A percentile compares a stretch with the other conserved stretches of the same genome.
These are phyloP conservation scores for Coelastrella sp. DNA, from an alignment of 139 green algal genomes.

Conservation along the genomic window DNA sequence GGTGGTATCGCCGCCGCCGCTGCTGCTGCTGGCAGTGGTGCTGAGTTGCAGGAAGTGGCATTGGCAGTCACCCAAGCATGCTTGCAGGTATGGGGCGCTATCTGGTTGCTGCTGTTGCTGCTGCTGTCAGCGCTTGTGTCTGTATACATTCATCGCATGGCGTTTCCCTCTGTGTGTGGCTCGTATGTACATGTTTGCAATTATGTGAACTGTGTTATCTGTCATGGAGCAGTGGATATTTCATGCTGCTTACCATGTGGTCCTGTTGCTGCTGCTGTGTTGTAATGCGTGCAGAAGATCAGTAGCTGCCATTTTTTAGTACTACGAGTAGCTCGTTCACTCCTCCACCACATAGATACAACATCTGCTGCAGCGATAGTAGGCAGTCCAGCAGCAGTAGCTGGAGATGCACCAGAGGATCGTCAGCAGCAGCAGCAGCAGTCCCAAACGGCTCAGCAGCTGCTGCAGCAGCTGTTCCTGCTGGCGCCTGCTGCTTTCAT, in stretches of 20 bases:
- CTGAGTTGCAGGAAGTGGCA: neutral
- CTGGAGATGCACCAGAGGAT: neutral
- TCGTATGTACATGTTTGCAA: no score
- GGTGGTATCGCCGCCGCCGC: neutral
- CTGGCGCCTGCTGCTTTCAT: conserved; percentile 22
- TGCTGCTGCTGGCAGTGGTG: neutral
- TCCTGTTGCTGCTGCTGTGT: neutral
- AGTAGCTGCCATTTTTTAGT: conserved; percentile 2
- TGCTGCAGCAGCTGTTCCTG: conserved; percentile 39
- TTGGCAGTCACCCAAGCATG: neutral
- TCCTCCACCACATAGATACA: conserved; percentile 4
- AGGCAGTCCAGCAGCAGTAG: neutral
- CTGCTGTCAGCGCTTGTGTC: no score
- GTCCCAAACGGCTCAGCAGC: neutral
- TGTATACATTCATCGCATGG: no score
- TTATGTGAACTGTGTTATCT: no score
- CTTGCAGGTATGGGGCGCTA: neutral
- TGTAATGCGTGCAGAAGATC: neutral
- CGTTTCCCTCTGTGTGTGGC: no score
- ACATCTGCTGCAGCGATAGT: conserved; percentile 40
- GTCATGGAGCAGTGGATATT: no score
- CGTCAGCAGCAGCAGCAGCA: conserved; percentile 1
- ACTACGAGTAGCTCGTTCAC: neutral
- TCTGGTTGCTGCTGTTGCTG: no score
- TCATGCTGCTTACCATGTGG: no score